Conservation (phyloP, 805 yeast species). For the Suhomyces sp. region DNA sequence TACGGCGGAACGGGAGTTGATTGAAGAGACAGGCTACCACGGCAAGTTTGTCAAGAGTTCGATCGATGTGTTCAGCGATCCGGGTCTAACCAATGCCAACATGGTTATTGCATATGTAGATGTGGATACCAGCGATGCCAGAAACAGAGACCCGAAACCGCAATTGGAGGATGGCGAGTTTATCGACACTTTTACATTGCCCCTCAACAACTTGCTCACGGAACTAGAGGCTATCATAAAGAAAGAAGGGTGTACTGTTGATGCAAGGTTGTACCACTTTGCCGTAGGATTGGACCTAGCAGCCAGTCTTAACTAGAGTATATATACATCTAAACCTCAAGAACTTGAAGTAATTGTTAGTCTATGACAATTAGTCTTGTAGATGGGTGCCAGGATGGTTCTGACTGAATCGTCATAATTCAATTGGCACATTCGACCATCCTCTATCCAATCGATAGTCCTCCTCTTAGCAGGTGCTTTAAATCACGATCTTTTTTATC, state of each 20-base stretch:
- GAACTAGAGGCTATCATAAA: conserved; percentile 48
- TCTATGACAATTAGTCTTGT: too few relatives aligned
- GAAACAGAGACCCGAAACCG: conserved; percentile 68
- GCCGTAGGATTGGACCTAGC: conserved; percentile 78
- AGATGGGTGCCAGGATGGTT: not conserved
- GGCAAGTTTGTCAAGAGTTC: conserved; percentile 52
- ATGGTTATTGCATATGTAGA: conserved; percentile 74
- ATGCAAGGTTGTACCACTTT: conserved; percentile 82
- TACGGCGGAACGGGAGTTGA: conserved; percentile 84
- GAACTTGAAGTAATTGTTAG: too few relatives aligned
- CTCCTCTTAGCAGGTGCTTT: not conserved
- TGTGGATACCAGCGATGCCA: conserved; percentile 64
- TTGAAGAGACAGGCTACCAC: conserved; percentile 90
- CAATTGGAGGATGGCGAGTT: conserved; percentile 88
- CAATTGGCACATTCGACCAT: not conserved
- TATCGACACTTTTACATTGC: conserved; percentile 81
- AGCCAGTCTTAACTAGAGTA: not conserved
- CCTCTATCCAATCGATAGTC: not conserved
- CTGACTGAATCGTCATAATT: too few relatives aligned
- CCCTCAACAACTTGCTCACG: conserved; percentile 55
- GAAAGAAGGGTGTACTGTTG: conserved; percentile 70
- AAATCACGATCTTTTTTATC: not conserved
- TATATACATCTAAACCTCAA: not conserved
- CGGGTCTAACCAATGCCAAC: conserved; percentile 87
- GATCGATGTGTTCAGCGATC: conserved; percentile 60